Evolutionary conservation across 768 basidiomycete genomes (phyloP), one percentile per base, ranked within the genome.

Genomic region (Phanerochaete sordida): DNA sequence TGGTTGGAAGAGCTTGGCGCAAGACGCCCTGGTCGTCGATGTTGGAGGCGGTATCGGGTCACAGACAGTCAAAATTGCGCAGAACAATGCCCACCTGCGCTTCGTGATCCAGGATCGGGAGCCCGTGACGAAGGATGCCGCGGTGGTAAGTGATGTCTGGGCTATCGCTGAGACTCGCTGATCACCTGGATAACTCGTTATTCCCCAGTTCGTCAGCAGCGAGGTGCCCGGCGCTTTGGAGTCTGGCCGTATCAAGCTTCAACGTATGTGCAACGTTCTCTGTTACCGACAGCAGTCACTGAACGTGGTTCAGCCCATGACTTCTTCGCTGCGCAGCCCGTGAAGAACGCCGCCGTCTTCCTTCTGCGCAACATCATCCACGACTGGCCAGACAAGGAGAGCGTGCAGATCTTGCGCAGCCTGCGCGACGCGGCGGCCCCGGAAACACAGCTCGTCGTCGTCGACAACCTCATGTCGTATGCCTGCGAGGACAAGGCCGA

Each of bases 301-400:
- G 13, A 33, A n/a, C 4, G 12, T 28, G 28, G 23, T 43, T n/a
- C 30, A 65, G 68, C 19, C 55, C 66, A 63, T 57, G 63, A 58
- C 66, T 71, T 59, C 68, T 72, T 60, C 67, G 68, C 30, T 65
- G 71, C 61, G 53, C 68, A 66, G 60, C 71, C 60, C 7, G 72
- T 71, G 51, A 68, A 53, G 63, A 72, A 56, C 49, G 60, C 71
- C 0, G 16, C 46, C 15, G 65, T 72, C 19, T 72, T 66, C 64
- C 43, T 72, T 37, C 47, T 74, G n/a, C 61, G 66, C 21, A 57
- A 52, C 33, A 65, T 74, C 39, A 43, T 69, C n/a, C 74, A 75
- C 57, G 70, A 74, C 60, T 74, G 74, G 74, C 58, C 74, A 1
- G 74, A 74, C 59, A 59, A 64, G 5, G 69, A 72, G 53, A 60